Base-by-base conservation (phyloP, 2,329 filamentous ascomycete species). In the Elsinoe arachidis region DNA sequence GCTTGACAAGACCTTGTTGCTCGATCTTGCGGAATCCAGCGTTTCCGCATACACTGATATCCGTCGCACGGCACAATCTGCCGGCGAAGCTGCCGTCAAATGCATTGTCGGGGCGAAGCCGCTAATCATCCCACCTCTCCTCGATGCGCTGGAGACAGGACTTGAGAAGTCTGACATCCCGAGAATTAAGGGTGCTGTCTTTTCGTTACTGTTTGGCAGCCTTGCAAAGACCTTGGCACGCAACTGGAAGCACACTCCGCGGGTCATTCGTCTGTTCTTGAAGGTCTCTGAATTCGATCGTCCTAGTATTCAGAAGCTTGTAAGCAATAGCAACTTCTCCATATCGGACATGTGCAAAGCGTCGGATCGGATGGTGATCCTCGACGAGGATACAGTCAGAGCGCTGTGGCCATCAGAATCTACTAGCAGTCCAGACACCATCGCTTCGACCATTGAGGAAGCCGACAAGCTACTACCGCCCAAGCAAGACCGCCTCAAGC, bases 31-130 rank as follows among this genome's bases (percentile, higher is more conserved):
- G 4, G 82, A 95, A 64, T 96, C 92, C 0, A 90, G 88, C 61
- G 85, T 95, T 2, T 97, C 92, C 0, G 76, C 89, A 3, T 99
- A 99, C 69, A 93, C 93, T 0, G 93, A 99, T 68, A 93, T 97
- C 54, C 87, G 95, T n/a, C 82, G 91, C 33, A 91, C 91, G 55
- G 93, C 93, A 2, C 93, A 99, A 70, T 87, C 85, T 60, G 90
- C 93, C 0, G 87, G 90, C 58, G 95, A 99, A 70, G 95, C 93
- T 0, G 93, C 93, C 0, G 80, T 97, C 33, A 96, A 96, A 74
- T 87, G 88, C 26, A 80, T 99, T 11, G 87, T 95, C 63, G 93
- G 91, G 1, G 88, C 90, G 19, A 85, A 91, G 57, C 86, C 90
- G 1, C 78, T 97, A 4, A 88, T 99, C 41, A 95, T 99, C 14